A percentile compares a stretch with the other conserved stretches of the same genome.
These are phyloP conservation scores for Pythium phragmitis DNA, from an alignment of 352 stramenopile genomes.

Conservation along the genomic window DNA sequence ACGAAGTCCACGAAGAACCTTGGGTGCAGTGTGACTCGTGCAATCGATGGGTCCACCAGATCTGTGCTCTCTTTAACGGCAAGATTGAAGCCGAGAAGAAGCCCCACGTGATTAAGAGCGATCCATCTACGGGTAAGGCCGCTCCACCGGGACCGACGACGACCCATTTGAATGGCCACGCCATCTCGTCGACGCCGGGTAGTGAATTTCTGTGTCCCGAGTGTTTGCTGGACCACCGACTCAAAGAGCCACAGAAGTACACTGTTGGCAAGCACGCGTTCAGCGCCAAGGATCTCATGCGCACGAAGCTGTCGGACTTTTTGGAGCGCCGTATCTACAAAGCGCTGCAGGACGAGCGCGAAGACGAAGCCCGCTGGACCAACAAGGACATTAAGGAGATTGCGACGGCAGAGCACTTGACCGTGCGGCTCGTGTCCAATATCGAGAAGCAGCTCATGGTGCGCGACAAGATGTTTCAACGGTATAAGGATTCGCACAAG, in stretches of 20 bases:
- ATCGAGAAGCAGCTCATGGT: slow-evolving; percentile 96
- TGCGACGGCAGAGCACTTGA: slow-evolving; percentile 89
- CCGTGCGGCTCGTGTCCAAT: slow-evolving; percentile 94
- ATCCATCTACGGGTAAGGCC: slow-evolving; percentile 26
- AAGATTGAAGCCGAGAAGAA: slow-evolving; percentile 95
- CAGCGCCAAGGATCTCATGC: slow-evolving; percentile 93
- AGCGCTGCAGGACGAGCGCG: slow-evolving; percentile 85
- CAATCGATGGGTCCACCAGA: slow-evolving; percentile 99
- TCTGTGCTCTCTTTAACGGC: slow-evolving; percentile 99
- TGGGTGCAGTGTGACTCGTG: slow-evolving; percentile 99
- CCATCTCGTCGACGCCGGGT: slow-evolving; percentile 69
- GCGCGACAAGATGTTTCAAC: slow-evolving; percentile 93
- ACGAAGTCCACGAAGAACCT: slow-evolving; percentile 91
- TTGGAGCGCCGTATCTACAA: slow-evolving; percentile 92
- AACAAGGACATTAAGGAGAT: slow-evolving; percentile 87
- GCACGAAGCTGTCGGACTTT: slow-evolving; percentile 94
- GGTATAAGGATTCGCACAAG: slow-evolving; percentile 92
- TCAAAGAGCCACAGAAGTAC: slow-evolving; percentile 83
- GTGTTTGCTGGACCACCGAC: slow-evolving; percentile 90
- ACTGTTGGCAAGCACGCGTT: slow-evolving; percentile 86
- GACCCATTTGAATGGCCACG: slow-evolving; percentile 36
- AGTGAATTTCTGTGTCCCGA: slow-evolving; percentile 93
- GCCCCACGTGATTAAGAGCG: slow-evolving; percentile 62
- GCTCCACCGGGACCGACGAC: slow-evolving; percentile 1
- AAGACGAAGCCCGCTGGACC: slow-evolving; percentile 85